Base-by-base conservation (phyloP, 2,329 filamentous ascomycete species). In the Mycosphaerella arachidis region DNA sequence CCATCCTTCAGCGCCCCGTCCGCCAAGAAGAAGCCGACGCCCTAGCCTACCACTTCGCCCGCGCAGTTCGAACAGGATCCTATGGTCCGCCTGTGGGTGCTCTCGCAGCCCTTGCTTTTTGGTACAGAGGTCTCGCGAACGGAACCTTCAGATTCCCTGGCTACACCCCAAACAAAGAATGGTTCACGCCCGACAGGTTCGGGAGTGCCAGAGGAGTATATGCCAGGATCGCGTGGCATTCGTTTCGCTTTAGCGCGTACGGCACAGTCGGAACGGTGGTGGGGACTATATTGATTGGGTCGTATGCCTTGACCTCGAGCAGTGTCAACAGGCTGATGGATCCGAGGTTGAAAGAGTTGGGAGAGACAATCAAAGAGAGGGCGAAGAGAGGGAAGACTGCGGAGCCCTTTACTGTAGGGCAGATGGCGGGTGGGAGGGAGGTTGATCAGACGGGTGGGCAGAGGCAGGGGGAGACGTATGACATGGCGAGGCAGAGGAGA, bases 11-110 rank as follows among this genome's bases (percentile, higher is more conserved):
- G 5, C 73, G 78, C 10, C 69, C 73, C 1, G 53, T 79, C 12
- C 71, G 70, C 6, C 68, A 73, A 20, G 73, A 77, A 12, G 78
- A 81, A 66, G 70, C 74, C 6, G 75, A 78, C 54, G 76, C 77
- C 0, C 65, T 80, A 12, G 74, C 76, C 10, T 74, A 65, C 57
- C 74, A 79, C 59, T 67, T 75, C 30, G 73, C 75, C 24, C 71
- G 75, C 46, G 69, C 71, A 5, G 66, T 77, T 35, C 66, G 73
- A 40, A 72, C 71, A 5, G 74, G 73, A 9, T 75, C 72, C 18
- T 79, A 75, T 59, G 77, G 74, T 33, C 63, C 71, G 1, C 72
- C 74, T 0, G 54, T 70, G 0, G 77, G 77, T 4, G 66, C 70
- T 12, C 62, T 64, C 1, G 57, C 68, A 0, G 78, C 72, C 1